Conservation (phyloP, 2,329 filamentous ascomycete genomes). For the Ceratocystis smalleyi region DNA sequence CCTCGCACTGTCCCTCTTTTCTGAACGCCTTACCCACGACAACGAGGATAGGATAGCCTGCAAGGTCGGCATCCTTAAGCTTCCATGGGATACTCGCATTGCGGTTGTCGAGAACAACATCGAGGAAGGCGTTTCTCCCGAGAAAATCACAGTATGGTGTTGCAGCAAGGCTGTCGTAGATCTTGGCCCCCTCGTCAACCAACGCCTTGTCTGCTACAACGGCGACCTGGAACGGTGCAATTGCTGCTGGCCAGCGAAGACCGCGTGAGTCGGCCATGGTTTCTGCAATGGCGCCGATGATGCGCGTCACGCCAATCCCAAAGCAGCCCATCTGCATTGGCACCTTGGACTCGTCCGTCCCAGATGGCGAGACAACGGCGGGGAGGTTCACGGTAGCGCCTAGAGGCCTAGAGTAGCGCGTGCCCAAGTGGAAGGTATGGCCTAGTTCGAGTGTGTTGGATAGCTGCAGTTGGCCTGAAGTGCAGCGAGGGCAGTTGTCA, state of each 20-base stretch:
- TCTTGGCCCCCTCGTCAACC: conserved; percentile 33
- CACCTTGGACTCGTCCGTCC: conserved; percentile 22
- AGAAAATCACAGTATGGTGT: not conserved
- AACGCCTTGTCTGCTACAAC: conserved; percentile 41
- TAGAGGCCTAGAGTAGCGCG: conserved; percentile 68
- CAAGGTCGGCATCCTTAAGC: conserved; percentile 72
- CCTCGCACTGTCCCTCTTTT: conserved; percentile 45
- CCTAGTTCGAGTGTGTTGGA: conserved; percentile 74
- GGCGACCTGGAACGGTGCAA: conserved; percentile 69
- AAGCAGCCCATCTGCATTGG: conserved; percentile 90
- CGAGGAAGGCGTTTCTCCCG: conserved; percentile 27
- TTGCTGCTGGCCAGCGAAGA: conserved; percentile 72
- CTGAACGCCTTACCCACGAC: conserved; percentile 60
- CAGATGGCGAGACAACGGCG: conserved; percentile 11
- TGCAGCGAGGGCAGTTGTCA: conserved; percentile 59
- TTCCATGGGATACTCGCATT: conserved; percentile 61
- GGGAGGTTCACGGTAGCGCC: conserved; percentile 41
- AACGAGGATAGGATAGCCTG: conserved; percentile 74
- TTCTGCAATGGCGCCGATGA: conserved; percentile 75
- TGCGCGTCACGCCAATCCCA: conserved; percentile 81
- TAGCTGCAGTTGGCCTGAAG: conserved; percentile 43
- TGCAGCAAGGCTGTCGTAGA: conserved; percentile 47
- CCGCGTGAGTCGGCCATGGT: conserved; percentile 55
- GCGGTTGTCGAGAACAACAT: conserved; percentile 62
- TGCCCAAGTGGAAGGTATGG: conserved; percentile 88